Conservation (phyloP, 495 filamentous ascomycete genomes). For the Aspergillus diversus region DNA sequence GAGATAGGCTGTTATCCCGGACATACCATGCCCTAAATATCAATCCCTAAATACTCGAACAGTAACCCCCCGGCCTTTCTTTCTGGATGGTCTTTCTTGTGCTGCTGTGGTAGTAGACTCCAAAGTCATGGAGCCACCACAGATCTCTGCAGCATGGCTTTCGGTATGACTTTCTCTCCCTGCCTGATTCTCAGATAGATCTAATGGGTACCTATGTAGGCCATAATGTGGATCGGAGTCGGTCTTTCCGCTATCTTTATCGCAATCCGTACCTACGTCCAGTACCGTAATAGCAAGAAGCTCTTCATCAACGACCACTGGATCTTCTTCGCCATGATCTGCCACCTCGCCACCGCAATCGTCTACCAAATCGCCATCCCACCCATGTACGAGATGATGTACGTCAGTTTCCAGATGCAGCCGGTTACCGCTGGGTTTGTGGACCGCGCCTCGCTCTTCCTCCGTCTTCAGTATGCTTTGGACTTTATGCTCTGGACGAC, state of each 20-base stretch:
- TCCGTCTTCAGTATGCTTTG: not conserved
- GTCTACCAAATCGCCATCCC: conserved; percentile 2
- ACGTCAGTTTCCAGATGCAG: not conserved
- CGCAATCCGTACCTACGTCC: not conserved
- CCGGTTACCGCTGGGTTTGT: not conserved
- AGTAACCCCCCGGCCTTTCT: too few species aligned
- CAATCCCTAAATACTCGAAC: too few species aligned
- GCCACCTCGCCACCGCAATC: not conserved
- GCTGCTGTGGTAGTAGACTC: too few species aligned
- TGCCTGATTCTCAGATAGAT: not conserved
- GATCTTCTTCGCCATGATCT: not conserved
- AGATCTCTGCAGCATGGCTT: not conserved
- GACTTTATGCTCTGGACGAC: conserved; percentile 4
- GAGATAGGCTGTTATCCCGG: too few species aligned
- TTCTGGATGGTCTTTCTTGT: too few species aligned
- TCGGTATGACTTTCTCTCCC: not conserved
- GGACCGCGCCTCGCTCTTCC: conserved; percentile 1
- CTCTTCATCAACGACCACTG: conserved; percentile 1
- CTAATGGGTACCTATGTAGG: not conserved
- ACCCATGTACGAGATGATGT: conserved; percentile 3
- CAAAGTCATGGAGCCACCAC: not conserved
- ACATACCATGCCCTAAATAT: too few species aligned
- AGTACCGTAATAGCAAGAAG: not conserved
- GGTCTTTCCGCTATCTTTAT: not conserved
- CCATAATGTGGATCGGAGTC: not conserved